A percentile compares a stretch with the other conserved stretches of the same genome.
Conservation (phyloP, 257 asterid genomes). For the Pogostemon cablin region DNA sequence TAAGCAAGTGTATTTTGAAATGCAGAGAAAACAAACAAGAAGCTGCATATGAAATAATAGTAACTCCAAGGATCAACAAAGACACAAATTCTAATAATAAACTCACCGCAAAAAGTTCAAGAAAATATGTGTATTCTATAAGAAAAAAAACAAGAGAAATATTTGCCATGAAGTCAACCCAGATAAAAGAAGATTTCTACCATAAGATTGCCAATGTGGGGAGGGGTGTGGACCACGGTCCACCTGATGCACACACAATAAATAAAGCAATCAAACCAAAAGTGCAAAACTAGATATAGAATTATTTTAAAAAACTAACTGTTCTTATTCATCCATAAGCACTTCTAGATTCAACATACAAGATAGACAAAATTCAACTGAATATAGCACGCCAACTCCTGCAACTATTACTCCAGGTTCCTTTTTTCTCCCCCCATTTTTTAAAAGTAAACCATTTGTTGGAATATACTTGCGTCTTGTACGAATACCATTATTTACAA, state of each 20-base stretch:
- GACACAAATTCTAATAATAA: not conserved
- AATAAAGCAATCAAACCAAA: not conserved
- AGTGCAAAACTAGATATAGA: constrained; percentile 11
- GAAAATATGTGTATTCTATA: not conserved
- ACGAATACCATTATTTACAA: too few relatives aligned
- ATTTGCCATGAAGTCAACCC: constrained; percentile 1
- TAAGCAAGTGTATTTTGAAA: constrained; percentile 24
- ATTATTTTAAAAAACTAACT: not conserved
- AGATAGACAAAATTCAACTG: constrained; percentile 11
- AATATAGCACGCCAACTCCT: not conserved
- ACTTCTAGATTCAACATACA: not conserved
- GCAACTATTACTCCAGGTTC: not conserved
- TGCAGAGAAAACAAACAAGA: constrained; percentile 17
- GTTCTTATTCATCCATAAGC: constrained; percentile 6
- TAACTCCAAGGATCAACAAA: constrained; percentile 19
- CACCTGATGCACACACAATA: not conserved
- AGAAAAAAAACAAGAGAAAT: not conserved
- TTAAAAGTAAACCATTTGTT: not conserved
- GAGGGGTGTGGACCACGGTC: too few relatives aligned
- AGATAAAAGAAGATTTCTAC: not conserved
- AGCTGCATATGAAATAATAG: constrained; percentile 10
- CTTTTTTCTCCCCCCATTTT: not conserved
- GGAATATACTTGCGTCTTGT: too few relatives aligned
- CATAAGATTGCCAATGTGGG: not conserved
- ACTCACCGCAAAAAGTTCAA: not conserved